Conservation (phyloP, 768 basidiomycete genomes). For the Pleurotus eryngii region DNA sequence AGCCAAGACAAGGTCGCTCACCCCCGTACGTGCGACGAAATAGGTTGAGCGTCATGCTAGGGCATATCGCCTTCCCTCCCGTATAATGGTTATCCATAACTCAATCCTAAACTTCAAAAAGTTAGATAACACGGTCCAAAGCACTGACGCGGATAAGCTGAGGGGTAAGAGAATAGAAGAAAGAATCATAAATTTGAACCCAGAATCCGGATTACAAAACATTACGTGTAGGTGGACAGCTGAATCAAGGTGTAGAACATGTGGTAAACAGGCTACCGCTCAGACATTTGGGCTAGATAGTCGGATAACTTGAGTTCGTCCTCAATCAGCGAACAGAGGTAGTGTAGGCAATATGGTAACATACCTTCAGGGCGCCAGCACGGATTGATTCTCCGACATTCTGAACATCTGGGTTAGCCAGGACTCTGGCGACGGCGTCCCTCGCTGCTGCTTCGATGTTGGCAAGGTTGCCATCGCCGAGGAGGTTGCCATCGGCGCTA, state of each 20-base stretch:
- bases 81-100: too few species aligned
- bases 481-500: constrained; percentile 29
- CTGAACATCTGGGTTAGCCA: constrained; percentile 87
- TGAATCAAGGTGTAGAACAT: background rate
- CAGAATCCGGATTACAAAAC: background rate
- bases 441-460: constrained; percentile 60
- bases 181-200: background rate
- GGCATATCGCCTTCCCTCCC: too few species aligned
- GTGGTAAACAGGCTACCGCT: constrained; percentile 22
- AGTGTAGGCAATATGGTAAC: constrained; percentile 16
- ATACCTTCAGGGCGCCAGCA: constrained; percentile 77
- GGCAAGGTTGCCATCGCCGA: constrained; percentile 59
- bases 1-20: background rate
- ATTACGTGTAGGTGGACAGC: background rate
- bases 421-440: constrained; percentile 69
- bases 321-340: constrained; percentile 7
- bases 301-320: constrained; percentile 45
- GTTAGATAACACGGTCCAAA: background rate
- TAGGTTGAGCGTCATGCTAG: too few species aligned
- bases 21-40: background rate
- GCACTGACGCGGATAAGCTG: background rate
- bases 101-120: constrained; percentile 5
- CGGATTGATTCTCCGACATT: constrained; percentile 78
- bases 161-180: background rate
- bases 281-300: constrained; percentile 69